These are phyloP conservation scores for Prunus persica DNA, from an alignment of 306 rosid species.

Conservation along the genomic window Prunus_persica_NCBIv2 NC_034016.1:21041001-21041500, in stretches of 20 bases:
- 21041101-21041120: too few species aligned
- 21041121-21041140: too few species aligned
- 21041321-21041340: slow-evolving; percentile 1
- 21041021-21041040: too few species aligned
- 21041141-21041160: background rate
- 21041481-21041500: background rate
- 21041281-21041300: background rate
- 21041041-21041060: background rate
- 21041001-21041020: background rate
- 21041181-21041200: background rate
- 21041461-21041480: slow-evolving; percentile 10
- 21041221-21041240: background rate
- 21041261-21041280: too few species aligned
- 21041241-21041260: background rate
- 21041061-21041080: background rate
- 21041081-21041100: too few species aligned
- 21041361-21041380: slow-evolving; percentile 12
- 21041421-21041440: background rate
- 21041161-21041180: background rate
- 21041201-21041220: background rate
- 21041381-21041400: slow-evolving; percentile 3
- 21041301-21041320: background rate
- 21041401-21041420: background rate
- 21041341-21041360: slow-evolving; percentile 6
- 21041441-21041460: slow-evolving; percentile 23